A percentile compares a stretch with the other conserved stretches of the same genome.
Conservation (phyloP, 345 rosid species). For the Anacardium occidentale region DNA sequence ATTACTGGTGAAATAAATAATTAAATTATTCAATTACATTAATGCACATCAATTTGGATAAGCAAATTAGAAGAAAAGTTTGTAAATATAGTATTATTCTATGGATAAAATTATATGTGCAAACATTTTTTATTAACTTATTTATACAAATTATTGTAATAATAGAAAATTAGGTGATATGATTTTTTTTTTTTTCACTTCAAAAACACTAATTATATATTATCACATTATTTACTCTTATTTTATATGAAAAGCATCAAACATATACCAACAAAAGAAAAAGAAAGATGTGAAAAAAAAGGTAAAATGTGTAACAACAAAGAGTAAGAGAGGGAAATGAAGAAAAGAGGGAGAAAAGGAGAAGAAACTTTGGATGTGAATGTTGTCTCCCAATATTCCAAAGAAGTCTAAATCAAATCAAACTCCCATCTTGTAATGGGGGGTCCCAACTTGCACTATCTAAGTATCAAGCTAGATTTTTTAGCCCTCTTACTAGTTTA, state of each 20-base stretch:
- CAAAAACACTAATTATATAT: no score
- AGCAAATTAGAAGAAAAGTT: no score
- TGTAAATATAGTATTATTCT: no score
- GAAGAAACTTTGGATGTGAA: conserved; percentile 47
- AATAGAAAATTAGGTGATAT: no score
- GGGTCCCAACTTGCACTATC: conserved; percentile 42
- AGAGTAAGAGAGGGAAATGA: conserved; percentile 21
- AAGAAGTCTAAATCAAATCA: conserved; percentile 36
- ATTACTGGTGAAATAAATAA: no score
- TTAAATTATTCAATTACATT: no score
- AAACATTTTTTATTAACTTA: no score
- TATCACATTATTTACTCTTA: no score
- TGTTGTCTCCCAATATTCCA: conserved; percentile 51
- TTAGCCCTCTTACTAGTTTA: not conserved
- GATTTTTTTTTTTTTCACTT: no score
- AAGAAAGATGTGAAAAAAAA: conserved; percentile 33
- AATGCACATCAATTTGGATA: no score
- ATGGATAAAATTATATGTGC: no score
- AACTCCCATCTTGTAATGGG: conserved; percentile 27
- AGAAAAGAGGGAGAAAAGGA: conserved; percentile 14
- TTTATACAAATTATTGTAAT: no score
- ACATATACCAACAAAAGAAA: conserved; percentile 30
- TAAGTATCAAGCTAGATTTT: not conserved
- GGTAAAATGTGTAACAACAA: conserved; percentile 25
- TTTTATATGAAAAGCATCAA: conserved; percentile 11